These are phyloP conservation scores for Deinandra increscens DNA, from an alignment of 129 eudicot species.

Conservation along the genomic window DNA sequence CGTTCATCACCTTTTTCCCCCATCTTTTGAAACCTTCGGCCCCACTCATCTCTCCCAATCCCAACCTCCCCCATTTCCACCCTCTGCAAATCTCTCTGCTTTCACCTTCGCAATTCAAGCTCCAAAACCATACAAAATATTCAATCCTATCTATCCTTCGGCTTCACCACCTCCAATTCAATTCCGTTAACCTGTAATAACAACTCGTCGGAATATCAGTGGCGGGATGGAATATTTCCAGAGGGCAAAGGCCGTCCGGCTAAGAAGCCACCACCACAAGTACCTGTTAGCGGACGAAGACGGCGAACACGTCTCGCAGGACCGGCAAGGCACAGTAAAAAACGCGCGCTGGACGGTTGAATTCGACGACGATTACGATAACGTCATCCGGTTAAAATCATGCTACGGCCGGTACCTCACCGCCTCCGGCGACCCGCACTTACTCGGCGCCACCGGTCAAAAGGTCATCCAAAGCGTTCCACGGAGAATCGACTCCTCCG, in stretches of 20 bases:
- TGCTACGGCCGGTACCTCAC: conserved; percentile 53
- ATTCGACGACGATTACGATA: conserved; percentile 39
- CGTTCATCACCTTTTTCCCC: background rate
- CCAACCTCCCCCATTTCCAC: background rate
- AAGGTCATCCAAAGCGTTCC: conserved; percentile 53
- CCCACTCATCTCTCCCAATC: background rate
- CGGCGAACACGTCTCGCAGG: conserved; percentile 52
- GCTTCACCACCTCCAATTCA: background rate
- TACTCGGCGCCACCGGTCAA: conserved; percentile 59
- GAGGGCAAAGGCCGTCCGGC: conserved; percentile 50
- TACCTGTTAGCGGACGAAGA: conserved; percentile 58
- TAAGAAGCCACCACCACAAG: conserved; percentile 57
- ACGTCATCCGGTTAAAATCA: conserved; percentile 53
- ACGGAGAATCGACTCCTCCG: conserved; percentile 42
- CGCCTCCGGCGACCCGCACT: conserved; percentile 51
- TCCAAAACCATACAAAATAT: background rate
- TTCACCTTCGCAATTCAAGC: background rate
- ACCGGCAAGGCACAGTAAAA: conserved; percentile 43
- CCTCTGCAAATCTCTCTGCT: conserved; percentile 4
- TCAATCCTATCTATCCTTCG: background rate
- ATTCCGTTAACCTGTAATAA: conserved; percentile 1
- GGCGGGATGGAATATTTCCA: conserved; percentile 51
- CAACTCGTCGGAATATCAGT: conserved; percentile 2
- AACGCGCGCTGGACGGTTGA: conserved; percentile 61
- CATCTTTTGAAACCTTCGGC: background rate